Evolutionary conservation across 345 rosid genomes (phyloP).

Genomic region (Toxicodendron radicans): DNA sequence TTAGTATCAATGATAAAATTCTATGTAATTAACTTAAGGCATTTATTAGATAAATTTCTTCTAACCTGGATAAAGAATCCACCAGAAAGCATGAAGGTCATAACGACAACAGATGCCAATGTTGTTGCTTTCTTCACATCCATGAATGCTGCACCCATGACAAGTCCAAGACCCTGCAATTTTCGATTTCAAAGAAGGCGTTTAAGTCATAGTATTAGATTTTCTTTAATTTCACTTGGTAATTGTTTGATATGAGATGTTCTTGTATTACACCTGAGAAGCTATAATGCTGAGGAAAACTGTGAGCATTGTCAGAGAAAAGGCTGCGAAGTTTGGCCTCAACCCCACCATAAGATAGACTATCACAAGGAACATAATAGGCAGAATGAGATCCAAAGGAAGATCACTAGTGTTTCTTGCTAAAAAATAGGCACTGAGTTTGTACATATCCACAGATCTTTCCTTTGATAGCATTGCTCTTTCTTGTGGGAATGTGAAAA

Average conservation of each 20-base stretch:
- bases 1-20: not conserved
- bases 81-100: slow-evolving; percentile 40
- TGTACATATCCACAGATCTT: slow-evolving; percentile 39
- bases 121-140: slow-evolving; percentile 39
- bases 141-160: slow-evolving; percentile 36
- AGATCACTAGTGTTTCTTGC: slow-evolving; percentile 34
- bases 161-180: slow-evolving; percentile 39
- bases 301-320: slow-evolving; percentile 29
- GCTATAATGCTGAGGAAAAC: slow-evolving; percentile 31
- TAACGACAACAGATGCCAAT: slow-evolving; percentile 29
- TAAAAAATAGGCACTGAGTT: slow-evolving; percentile 32
- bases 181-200: not conserved
- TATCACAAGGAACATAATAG: slow-evolving; percentile 23
- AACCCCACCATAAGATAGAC: slow-evolving; percentile 35
- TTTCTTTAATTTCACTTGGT: not conserved
- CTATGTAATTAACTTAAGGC: no score
- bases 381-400: slow-evolving; percentile 35
- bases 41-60: not conserved
- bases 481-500: slow-evolving; percentile 42
- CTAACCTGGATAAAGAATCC: slow-evolving; percentile 37
- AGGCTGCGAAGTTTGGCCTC: slow-evolving; percentile 23
- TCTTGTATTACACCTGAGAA: slow-evolving; percentile 18
- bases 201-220: not conserved
- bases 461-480: slow-evolving; percentile 37
- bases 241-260: not conserved